Evolutionary conservation across 305 asterid genomes (phyloP).

Genomic region (Solanum aculeatissimum): DNA sequence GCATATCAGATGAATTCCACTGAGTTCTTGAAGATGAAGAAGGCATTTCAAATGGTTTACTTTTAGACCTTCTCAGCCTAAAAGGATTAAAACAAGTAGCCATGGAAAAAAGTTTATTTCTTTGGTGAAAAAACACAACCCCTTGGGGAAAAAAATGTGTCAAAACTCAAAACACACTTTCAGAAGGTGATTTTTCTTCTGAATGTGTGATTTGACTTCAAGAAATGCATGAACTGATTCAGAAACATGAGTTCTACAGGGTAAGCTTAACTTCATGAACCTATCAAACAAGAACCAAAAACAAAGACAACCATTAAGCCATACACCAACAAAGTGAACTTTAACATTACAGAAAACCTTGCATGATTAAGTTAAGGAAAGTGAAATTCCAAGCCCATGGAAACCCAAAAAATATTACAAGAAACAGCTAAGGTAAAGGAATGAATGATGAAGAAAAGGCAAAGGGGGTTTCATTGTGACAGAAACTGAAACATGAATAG

Average conservation of each 20-base stretch:
- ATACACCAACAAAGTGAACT: neutral
- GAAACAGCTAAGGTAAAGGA: neutral
- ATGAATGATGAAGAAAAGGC: neutral
- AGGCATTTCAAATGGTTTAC: conserved; percentile 24
- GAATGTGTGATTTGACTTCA: conserved; percentile 73
- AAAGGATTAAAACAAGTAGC: conserved; percentile 65
- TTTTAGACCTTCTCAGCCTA: conserved; percentile 33
- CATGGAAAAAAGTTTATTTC: conserved; percentile 12
- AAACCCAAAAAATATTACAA: neutral
- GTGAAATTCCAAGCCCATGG: neutral
- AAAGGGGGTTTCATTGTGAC: conserved; percentile 4
- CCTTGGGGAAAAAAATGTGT: neutral
- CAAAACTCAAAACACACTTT: neutral
- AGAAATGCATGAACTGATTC: conserved; percentile 80
- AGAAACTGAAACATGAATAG: conserved; percentile 1
- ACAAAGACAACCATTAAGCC: neutral
- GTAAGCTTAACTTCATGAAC: conserved; percentile 27
- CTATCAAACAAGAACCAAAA: neutral
- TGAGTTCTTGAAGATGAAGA: conserved; percentile 36
- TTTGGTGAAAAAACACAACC: neutral
- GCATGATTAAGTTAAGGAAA: neutral
- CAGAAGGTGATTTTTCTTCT: conserved; percentile 36
- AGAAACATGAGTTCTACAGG: conserved; percentile 38
- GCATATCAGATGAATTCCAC: conserved; percentile 16
- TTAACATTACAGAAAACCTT: neutral